Evolutionary conservation across 2,329 filamentous ascomycete species (phyloP).

Genomic region (Exserohilum rostratum): DNA sequence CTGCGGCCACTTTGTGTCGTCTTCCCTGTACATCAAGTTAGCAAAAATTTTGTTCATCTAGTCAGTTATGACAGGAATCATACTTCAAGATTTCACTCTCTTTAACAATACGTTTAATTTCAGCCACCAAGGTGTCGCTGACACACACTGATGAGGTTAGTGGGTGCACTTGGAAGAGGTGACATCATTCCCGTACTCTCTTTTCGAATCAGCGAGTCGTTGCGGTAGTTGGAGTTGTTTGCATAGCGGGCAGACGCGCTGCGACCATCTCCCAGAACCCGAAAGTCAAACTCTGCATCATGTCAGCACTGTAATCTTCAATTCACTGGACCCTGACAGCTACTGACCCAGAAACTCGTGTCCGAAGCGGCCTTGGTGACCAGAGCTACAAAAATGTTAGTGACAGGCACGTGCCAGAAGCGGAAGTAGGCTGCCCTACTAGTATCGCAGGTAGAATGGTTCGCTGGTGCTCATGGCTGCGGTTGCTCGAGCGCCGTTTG

Average conservation of each 20-base stretch:
- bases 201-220: constrained; percentile 98
- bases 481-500: neutral
- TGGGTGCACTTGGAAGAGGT: neutral
- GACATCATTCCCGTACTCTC: constrained; percentile 72
- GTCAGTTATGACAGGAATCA: constrained; percentile 21
- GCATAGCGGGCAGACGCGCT: constrained; percentile 95
- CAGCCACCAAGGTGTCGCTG: constrained; percentile 84
- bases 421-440: constrained; percentile 65
- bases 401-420: constrained; percentile 17
- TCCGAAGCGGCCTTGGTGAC: constrained; percentile 94
- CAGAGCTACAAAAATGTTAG: constrained; percentile 69
- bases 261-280: constrained; percentile 87
- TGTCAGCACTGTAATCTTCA: constrained; percentile 12
- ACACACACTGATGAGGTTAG: constrained; percentile 77
- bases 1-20: constrained; percentile 97
- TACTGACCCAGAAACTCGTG: constrained; percentile 91
- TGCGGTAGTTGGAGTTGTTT: constrained; percentile 99
- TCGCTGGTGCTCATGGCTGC: constrained; percentile 72
- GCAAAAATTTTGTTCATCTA: neutral
- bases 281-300: constrained; percentile 89
- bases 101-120: constrained; percentile 97
- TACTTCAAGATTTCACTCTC: constrained; percentile 97
- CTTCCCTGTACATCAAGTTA: constrained; percentile 70
- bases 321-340: neutral
- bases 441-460: constrained; percentile 95